phyloP scores from a whole-genome alignment of 1,284 basidiomycete species.

The Apiotrichum sp. region DNA sequence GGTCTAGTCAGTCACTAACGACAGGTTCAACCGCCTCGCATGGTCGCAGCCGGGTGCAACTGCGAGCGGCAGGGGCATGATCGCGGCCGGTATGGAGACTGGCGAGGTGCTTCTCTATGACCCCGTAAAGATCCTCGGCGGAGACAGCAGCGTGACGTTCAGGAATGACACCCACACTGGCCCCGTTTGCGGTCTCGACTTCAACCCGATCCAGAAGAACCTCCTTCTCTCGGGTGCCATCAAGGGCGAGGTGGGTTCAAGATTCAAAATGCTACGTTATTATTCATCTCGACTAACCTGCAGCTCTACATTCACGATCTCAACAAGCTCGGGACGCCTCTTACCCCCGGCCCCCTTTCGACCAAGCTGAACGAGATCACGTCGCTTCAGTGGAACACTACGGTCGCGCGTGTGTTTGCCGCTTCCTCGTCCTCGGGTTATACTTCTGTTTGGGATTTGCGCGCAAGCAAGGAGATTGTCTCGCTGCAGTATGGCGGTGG shows the following conservation, averaged over 20 bases:
- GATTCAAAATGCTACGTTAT: too few relatives aligned
- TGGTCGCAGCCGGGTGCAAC: conserved; percentile 74
- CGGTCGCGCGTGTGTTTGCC: conserved; percentile 89
- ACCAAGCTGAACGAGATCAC: conserved; percentile 93
- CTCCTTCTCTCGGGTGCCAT: conserved; percentile 85
- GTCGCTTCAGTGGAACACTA: conserved; percentile 89
- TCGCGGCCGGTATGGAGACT: conserved; percentile 94
- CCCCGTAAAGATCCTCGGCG: conserved; percentile 70
- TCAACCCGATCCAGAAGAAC: conserved; percentile 84
- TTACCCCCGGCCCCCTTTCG: conserved; percentile 66
- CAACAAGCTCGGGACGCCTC: conserved; percentile 50
- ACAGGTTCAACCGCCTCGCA: conserved; percentile 86
- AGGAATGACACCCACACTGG: conserved; percentile 85
- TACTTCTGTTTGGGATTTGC: conserved; percentile 95
- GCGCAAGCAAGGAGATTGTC: conserved; percentile 87
- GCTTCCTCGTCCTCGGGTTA: conserved; percentile 90
- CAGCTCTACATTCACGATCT: conserved; percentile 55
- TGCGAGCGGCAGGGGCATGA: conserved; percentile 63
- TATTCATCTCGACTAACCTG: too few relatives aligned
- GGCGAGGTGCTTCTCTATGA: conserved; percentile 93
- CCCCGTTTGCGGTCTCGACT: conserved; percentile 87
- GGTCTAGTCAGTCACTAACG: conserved; percentile 4
- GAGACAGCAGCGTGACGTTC: conserved; percentile 65
- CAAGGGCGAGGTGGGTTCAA: conserved; percentile 69
- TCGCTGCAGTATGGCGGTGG: conserved; percentile 80